A percentile compares a stretch with the other conserved stretches of the same genome.
Conservation (phyloP, 2,329 filamentous ascomycete species). For the Cladophialophora psammophila region DNA sequence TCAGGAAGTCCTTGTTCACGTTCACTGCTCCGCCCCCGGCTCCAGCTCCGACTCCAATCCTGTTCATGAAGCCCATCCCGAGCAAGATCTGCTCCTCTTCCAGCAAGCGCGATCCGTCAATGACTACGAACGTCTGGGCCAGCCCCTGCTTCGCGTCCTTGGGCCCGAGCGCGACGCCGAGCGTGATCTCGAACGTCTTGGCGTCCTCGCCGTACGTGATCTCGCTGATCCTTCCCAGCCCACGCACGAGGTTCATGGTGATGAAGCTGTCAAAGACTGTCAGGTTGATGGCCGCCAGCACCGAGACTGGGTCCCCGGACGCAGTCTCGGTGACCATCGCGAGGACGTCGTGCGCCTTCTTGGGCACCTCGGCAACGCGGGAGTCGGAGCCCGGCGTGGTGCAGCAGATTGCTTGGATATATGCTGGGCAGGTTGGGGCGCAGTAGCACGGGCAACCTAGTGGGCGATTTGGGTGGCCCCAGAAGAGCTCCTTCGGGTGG, state of each 20-base stretch:
- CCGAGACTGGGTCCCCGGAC: slow-evolving; percentile 21
- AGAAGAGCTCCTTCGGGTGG: not conserved
- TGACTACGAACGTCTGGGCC: slow-evolving; percentile 27
- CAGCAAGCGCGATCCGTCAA: slow-evolving; percentile 29
- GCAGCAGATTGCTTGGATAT: slow-evolving; percentile 33
- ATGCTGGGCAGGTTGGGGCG: slow-evolving; percentile 25
- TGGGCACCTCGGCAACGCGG: not conserved
- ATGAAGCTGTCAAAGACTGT: slow-evolving; percentile 32
- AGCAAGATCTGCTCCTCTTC: slow-evolving; percentile 32
- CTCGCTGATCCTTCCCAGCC: slow-evolving; percentile 24
- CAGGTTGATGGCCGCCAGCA: slow-evolving; percentile 27
- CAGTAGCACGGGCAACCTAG: slow-evolving; percentile 24
- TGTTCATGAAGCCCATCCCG: slow-evolving; percentile 24
- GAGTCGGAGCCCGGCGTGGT: slow-evolving; percentile 20
- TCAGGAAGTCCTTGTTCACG: slow-evolving; percentile 19
- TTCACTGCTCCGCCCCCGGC: not conserved
- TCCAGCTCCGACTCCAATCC: slow-evolving; percentile 12
- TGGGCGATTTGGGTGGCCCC: slow-evolving; percentile 7
- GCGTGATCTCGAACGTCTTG: slow-evolving; percentile 90
- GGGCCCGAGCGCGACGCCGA: slow-evolving; percentile 84
- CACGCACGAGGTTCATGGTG: slow-evolving; percentile 33
- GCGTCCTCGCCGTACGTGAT: slow-evolving; percentile 11
- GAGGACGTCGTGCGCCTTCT: slow-evolving; percentile 12
- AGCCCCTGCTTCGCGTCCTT: slow-evolving; percentile 85
- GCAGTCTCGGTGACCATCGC: slow-evolving; percentile 23